Evolutionary conservation across 169 alveolate species (phyloP).

Genomic region (Sarcocystis neurona): DNA sequence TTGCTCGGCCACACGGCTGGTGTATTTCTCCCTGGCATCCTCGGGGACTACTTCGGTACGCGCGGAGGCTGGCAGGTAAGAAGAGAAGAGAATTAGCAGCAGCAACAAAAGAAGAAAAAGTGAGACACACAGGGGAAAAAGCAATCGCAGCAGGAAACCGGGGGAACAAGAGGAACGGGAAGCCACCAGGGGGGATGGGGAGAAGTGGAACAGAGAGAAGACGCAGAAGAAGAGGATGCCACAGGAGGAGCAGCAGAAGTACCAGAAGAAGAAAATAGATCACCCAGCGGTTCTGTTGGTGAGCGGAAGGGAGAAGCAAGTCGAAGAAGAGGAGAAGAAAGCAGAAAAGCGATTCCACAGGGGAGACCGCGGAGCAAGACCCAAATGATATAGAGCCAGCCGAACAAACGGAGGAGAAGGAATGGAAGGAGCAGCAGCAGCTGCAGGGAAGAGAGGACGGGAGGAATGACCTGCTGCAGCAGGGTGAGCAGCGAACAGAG

Average conservation of each 20-base stretch:
- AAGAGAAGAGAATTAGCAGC: not conserved
- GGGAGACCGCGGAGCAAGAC: no score
- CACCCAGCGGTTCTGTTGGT: not conserved
- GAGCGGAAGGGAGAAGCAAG: not conserved
- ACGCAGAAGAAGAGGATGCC: not conserved
- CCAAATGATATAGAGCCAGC: no score
- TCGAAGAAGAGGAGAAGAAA: no score
- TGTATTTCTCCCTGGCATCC: constrained; percentile 19
- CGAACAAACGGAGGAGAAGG: no score
- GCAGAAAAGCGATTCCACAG: no score
- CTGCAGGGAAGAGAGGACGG: no score
- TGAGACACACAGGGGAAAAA: not conserved
- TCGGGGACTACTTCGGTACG: constrained; percentile 26
- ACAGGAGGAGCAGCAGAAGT: not conserved
- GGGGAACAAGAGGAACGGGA: not conserved
- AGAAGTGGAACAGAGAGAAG: not conserved
- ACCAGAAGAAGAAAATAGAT: not conserved
- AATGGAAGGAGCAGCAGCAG: no score
- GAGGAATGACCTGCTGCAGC: no score
- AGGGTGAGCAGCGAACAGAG: no score
- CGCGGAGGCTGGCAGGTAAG: constrained; percentile 29
- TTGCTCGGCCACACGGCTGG: constrained; percentile 53
- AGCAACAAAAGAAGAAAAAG: not conserved
- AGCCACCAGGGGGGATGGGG: not conserved
- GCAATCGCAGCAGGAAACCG: no score